Conservation (phyloP, 2,329 filamentous ascomycete genomes). For the Cladosporium sp. region DNA sequence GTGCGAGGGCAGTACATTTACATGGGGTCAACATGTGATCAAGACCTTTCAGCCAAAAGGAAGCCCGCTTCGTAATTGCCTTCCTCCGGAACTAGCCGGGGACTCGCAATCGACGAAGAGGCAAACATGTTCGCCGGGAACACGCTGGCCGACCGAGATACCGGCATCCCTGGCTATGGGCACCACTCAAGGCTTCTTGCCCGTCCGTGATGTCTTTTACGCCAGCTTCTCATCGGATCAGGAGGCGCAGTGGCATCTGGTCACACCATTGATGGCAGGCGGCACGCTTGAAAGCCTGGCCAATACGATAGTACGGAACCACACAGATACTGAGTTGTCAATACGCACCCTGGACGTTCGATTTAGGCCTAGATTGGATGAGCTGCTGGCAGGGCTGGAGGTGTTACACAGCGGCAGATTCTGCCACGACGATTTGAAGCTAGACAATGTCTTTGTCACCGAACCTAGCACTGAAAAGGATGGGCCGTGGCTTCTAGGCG, state of each 20-base stretch:
- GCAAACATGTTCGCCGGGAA: neutral
- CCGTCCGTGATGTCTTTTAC: neutral
- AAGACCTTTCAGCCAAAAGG: neutral
- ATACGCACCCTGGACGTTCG: conserved; percentile 27
- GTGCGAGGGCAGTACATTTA: conserved; percentile 2
- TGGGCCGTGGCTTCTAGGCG: conserved; percentile 36
- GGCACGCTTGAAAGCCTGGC: neutral
- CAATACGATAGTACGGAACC: neutral
- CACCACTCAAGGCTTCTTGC: neutral
- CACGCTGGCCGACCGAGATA: conserved; percentile 11
- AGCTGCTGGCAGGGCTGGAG: conserved; percentile 30
- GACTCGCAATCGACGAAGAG: neutral
- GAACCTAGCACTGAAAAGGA: conserved; percentile 19
- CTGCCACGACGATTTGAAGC: conserved; percentile 43
- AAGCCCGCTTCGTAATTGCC: conserved; percentile 5
- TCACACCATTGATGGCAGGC: neutral
- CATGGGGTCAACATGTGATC: neutral
- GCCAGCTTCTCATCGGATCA: neutral
- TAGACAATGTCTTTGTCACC: conserved; percentile 37
- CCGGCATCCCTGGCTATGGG: neutral
- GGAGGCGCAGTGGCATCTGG: conserved; percentile 8
- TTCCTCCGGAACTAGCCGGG: neutral
- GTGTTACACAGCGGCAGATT: conserved; percentile 34
- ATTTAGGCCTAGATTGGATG: conserved; percentile 35
- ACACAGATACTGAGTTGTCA: neutral